Conservation (phyloP, 345 rosid genomes). For the Murraya koenigii region DNA sequence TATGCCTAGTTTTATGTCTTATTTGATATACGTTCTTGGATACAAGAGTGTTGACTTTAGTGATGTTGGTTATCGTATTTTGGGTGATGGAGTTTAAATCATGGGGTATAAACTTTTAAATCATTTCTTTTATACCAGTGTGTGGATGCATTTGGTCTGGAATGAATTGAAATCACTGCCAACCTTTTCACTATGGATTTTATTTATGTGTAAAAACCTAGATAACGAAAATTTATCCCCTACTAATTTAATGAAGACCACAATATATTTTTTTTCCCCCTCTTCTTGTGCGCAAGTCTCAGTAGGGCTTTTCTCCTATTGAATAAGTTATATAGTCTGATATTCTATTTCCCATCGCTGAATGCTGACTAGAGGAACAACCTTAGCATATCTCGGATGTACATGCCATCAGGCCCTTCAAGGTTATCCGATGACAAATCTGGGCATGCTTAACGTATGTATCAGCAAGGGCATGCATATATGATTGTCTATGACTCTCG, state of each 20-base stretch:
- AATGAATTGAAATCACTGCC: neutral
- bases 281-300: too few species aligned
- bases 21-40: neutral
- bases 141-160: neutral
- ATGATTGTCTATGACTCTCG: slow-evolving; percentile 1
- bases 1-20: neutral
- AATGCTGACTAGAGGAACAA: too few species aligned
- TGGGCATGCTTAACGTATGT: slow-evolving; percentile 3
- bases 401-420: neutral
- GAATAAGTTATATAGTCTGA: too few species aligned
- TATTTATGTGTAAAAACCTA: neutral
- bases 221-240: neutral
- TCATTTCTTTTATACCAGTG: neutral
- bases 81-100: neutral
- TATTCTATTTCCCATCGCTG: too few species aligned
- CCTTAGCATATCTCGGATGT: too few species aligned
- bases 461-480: slow-evolving; percentile 5
- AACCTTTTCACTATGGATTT: neutral
- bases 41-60: neutral
- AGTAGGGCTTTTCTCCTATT: too few species aligned
- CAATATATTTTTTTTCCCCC: too few species aligned
- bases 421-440: slow-evolving; percentile 4
- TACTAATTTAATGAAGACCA: neutral
- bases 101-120: neutral
- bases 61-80: neutral